Percentiles rank a stretch among this genome's conserved stretches.
These are phyloP conservation scores for Sugiyamaella pinicola DNA, from an alignment of 1,139 yeast genomes.

Conservation along the genomic window DNA sequence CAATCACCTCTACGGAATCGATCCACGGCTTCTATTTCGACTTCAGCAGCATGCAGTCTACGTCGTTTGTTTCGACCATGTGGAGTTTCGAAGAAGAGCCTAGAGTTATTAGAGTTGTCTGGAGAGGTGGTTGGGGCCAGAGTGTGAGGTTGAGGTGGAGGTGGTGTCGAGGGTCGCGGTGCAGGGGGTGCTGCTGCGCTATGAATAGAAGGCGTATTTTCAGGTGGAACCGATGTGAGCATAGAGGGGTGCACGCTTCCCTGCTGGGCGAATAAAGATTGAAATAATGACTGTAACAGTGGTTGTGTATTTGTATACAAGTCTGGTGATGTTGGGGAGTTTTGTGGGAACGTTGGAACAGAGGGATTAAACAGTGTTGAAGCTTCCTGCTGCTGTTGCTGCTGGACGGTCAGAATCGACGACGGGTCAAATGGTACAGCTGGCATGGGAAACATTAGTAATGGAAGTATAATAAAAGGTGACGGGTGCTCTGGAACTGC, in stretches of 20 bases:
- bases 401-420: neutral
- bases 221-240: neutral
- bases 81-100: slow-evolving; percentile 10
- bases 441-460: neutral
- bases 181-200: neutral
- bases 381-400: no score
- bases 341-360: neutral
- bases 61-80: slow-evolving; percentile 2
- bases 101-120: neutral
- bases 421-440: neutral
- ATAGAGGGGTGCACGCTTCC: neutral
- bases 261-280: neutral
- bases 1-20: slow-evolving; percentile 4
- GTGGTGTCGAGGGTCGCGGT: neutral
- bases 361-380: no score
- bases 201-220: neutral
- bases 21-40: slow-evolving; percentile 1
- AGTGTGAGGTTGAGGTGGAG: neutral
- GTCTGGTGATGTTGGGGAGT: neutral
- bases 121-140: neutral
- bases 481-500: neutral
- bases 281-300: neutral
- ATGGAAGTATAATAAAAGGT: neutral
- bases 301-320: neutral
- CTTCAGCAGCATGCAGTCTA: neutral